phyloP scores from a whole-genome alignment of 2,329 filamentous ascomycete species.

The Pseudonectria buxi region DNA sequence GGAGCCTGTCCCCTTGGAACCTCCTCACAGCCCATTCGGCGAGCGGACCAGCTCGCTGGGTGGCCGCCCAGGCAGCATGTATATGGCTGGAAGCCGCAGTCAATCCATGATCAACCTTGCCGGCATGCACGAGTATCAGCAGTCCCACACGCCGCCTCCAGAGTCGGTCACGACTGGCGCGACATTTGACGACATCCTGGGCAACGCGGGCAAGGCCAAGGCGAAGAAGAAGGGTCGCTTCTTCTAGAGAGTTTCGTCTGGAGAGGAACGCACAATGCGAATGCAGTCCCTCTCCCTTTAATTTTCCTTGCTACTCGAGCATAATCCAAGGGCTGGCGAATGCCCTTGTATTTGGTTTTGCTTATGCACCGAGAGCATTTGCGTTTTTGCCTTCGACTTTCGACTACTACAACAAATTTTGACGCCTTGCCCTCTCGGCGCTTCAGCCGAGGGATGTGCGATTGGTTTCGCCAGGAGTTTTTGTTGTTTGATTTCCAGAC shows the following conservation, averaged over 20 bases:
- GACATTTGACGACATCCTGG: constrained; percentile 45
- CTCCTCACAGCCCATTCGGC: constrained; percentile 24
- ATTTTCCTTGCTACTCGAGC: not conserved
- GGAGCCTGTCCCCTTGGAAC: constrained; percentile 35
- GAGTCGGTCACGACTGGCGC: constrained; percentile 25
- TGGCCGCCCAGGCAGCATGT: constrained; percentile 26
- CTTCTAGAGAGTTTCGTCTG: constrained; percentile 23
- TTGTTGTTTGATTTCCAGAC: constrained; percentile 2
- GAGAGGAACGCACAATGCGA: no score
- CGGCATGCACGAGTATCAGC: constrained; percentile 15
- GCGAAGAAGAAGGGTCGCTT: constrained; percentile 37
- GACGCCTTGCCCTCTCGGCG: no score
- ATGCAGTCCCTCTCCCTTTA: constrained; percentile 3
- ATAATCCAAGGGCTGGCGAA: no score
- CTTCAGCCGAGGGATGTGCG: no score
- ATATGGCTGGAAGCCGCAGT: constrained; percentile 24
- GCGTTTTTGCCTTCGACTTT: no score
- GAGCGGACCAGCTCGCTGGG: constrained; percentile 31
- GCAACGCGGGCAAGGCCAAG: constrained; percentile 24
- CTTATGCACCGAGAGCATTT: no score
- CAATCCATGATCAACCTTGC: constrained; percentile 31
- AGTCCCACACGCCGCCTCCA: constrained; percentile 13
- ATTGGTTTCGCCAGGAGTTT: not conserved
- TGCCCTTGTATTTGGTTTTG: no score
- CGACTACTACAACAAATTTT: no score